Conservation (phyloP, 2,329 filamentous ascomycete species). For the Apiospora malaysiana region DNA sequence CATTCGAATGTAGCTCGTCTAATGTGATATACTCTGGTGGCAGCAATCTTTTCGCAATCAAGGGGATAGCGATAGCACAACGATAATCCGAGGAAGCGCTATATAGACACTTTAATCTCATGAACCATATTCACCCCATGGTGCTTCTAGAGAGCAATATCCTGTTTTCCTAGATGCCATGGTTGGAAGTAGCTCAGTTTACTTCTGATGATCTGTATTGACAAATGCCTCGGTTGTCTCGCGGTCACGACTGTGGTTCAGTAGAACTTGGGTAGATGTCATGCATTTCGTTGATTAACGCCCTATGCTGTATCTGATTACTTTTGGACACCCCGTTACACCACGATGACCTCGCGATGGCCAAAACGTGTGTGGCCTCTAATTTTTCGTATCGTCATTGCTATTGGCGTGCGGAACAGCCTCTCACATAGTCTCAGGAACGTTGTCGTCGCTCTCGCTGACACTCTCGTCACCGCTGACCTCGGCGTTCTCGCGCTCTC, state of each 20-base stretch:
- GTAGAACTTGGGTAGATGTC: neutral
- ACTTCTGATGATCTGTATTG: neutral
- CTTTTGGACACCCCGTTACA: conserved; percentile 21
- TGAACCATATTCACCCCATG: neutral
- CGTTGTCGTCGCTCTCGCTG: conserved; percentile 93
- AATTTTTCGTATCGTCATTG: conserved; percentile 22
- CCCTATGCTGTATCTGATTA: conserved; percentile 19
- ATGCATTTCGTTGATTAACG: conserved; percentile 17
- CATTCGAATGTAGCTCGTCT: too few relatives aligned
- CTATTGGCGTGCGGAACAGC: neutral
- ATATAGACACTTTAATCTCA: neutral
- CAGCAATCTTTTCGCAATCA: too few relatives aligned
- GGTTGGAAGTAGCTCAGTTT: neutral
- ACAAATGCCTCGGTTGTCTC: neutral
- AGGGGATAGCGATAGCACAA: too few relatives aligned
- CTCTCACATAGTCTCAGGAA: conserved; percentile 58
- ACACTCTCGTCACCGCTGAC: conserved; percentile 97
- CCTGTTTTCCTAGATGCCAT: too few relatives aligned
- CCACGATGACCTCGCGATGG: neutral
- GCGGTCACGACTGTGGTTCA: neutral
- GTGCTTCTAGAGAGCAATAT: neutral
- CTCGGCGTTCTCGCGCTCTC: conserved; percentile 95
- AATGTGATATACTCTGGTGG: too few relatives aligned
- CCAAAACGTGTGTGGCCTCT: conserved; percentile 16
- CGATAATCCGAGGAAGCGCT: too few relatives aligned